Evolutionary conservation across 192 early-diverging fungal genomes (phyloP).

Genomic region (Coemansia sp.): DNA sequence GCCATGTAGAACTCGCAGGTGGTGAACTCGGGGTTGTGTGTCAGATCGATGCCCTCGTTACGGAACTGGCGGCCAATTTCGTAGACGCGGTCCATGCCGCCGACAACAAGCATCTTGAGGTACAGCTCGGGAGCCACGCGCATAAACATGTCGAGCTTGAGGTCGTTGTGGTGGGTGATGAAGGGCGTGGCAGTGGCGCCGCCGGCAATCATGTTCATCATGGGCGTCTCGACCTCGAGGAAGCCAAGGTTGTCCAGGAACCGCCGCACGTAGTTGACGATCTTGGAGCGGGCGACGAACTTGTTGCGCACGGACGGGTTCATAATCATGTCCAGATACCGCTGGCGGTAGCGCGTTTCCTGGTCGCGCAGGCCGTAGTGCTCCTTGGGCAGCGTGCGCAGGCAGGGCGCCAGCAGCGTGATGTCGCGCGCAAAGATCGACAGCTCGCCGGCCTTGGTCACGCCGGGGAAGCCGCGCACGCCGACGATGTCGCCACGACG

Average conservation of each 20-base stretch:
- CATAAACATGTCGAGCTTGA: slow-evolving; percentile 98
- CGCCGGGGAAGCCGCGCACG: slow-evolving; percentile 84
- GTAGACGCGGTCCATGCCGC: slow-evolving; percentile 97
- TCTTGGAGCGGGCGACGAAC: slow-evolving; percentile 87
- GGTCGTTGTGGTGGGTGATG: slow-evolving; percentile 98
- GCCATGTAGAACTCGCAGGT: slow-evolving; percentile 99
- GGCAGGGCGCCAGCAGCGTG: slow-evolving; percentile 85
- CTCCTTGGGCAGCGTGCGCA: slow-evolving; percentile 93
- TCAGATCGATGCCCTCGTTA: slow-evolving; percentile 97
- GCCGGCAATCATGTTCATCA: slow-evolving; percentile 99
- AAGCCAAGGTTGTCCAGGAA: slow-evolving; percentile 95
- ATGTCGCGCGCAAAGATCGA: slow-evolving; percentile 91
- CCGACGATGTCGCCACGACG: slow-evolving; percentile 97
- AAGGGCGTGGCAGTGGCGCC: slow-evolving; percentile 99
- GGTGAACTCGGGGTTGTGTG: slow-evolving; percentile 99
- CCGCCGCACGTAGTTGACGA: slow-evolving; percentile 92
- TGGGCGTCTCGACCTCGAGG: slow-evolving; percentile 99
- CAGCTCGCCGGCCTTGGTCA: slow-evolving; percentile 90
- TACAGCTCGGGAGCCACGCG: slow-evolving; percentile 97
- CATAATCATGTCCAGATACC: slow-evolving; percentile 99
- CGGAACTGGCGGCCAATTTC: slow-evolving; percentile 99
- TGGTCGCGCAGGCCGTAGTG: slow-evolving; percentile 97
- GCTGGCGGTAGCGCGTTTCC: slow-evolving; percentile 94
- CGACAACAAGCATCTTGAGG: slow-evolving; percentile 97
- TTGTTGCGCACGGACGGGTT: slow-evolving; percentile 93